These are phyloP conservation scores for Guyanaporus albipodus DNA, from an alignment of 768 basidiomycete genomes.

Conservation along the genomic window DNA sequence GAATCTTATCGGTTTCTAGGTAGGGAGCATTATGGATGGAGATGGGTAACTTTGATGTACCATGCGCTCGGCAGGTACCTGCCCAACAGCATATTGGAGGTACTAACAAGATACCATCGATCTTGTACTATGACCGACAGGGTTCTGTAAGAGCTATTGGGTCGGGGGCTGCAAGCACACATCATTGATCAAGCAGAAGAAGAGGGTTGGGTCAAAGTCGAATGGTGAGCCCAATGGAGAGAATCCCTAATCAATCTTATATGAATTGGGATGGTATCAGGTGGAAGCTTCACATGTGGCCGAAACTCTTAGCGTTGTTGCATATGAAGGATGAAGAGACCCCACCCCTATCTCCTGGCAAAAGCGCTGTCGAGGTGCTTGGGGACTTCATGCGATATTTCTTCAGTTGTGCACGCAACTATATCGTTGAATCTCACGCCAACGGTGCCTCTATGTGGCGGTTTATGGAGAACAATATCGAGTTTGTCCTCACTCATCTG, in stretches of 20 bases:
- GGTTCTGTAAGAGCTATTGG: neutral
- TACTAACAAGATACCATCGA: neutral
- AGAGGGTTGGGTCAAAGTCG: neutral
- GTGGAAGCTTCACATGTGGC: neutral
- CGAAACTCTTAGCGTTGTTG: neutral
- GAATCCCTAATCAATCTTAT: neutral
- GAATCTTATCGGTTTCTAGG: neutral
- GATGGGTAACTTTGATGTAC: neutral
- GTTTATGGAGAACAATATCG: neutral
- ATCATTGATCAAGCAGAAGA: neutral
- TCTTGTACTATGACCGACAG: neutral
- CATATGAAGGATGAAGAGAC: neutral
- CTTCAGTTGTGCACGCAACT: neutral
- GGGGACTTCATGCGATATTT: neutral
- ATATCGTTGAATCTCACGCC: neutral
- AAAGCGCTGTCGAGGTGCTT: neutral
- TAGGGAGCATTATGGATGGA: neutral
- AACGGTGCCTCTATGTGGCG: neutral
- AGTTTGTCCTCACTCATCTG: neutral
- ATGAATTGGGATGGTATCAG: neutral
- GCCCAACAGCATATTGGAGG: neutral
- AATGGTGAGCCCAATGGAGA: neutral
- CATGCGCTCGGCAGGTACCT: neutral
- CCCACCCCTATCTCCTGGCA: neutral
- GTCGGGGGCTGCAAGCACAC: neutral